phyloP scores from a whole-genome alignment of 345 rosid genomes.

The Hibiscus mutabilis region DNA sequence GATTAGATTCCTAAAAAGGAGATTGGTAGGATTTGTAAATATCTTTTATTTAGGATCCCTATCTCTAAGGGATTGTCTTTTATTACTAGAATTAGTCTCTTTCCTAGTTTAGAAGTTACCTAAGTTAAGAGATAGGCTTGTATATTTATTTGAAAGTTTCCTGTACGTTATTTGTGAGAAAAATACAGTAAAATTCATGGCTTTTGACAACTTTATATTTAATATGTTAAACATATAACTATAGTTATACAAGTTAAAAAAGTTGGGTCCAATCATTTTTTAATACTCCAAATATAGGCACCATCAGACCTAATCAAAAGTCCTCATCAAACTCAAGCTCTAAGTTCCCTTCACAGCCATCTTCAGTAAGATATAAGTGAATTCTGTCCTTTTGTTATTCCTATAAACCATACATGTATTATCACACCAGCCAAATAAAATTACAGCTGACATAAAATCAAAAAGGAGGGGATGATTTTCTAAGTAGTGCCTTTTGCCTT shows the following conservation, averaged over 20 bases:
- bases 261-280: background rate
- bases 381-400: background rate
- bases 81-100: too few species aligned
- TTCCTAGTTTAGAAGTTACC: too few species aligned
- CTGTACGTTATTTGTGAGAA: too few species aligned
- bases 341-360: background rate
- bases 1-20: too few species aligned
- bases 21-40: too few species aligned
- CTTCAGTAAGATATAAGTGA: background rate
- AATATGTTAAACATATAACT: background rate
- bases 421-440: background rate
- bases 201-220: background rate
- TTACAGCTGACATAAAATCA: background rate
- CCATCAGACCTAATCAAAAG: background rate
- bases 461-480: background rate
- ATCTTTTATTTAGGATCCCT: too few species aligned
- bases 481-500: background rate
- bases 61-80: too few species aligned
- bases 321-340: slow-evolving; percentile 3
- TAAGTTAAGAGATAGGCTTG: too few species aligned
- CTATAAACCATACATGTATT: background rate
- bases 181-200: too few species aligned
- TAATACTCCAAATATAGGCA: background rate
- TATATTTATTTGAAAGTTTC: too few species aligned
- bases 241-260: background rate